These are phyloP conservation scores for Colletotrichum endophyticum DNA, from an alignment of 2,329 filamentous ascomycete species.

Conservation along the genomic window DNA sequence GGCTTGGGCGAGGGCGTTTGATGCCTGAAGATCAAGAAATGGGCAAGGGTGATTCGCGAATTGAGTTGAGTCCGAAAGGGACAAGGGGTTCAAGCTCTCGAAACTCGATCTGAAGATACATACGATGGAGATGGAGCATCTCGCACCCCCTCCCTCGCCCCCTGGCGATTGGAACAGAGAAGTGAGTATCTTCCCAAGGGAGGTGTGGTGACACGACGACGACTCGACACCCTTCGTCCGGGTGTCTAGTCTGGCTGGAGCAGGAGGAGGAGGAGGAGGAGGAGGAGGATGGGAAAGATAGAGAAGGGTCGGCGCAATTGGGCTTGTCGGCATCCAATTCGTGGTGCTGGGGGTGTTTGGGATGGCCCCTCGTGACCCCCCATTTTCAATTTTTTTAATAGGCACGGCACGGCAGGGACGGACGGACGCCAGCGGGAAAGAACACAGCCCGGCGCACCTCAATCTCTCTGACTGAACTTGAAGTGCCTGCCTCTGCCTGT, in stretches of 20 bases:
- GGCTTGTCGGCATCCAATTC: neutral
- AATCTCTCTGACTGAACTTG: neutral
- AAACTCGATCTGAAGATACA: neutral
- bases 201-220: neutral
- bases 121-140: neutral
- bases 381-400: conserved; percentile 2
- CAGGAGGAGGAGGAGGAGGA: neutral
- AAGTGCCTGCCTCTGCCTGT: no score
- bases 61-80: neutral
- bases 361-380: conserved; percentile 15
- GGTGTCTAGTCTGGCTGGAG: neutral
- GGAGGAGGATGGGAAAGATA: neutral
- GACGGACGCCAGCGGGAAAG: neutral
- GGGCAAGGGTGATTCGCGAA: neutral
- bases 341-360: conserved; percentile 10
- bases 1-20: neutral
- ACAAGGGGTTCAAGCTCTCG: neutral
- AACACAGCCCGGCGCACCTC: neutral
- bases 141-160: neutral
- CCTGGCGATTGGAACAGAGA: neutral
- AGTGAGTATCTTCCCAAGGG: neutral
- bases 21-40: neutral
- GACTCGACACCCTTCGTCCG: neutral
- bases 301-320: neutral
- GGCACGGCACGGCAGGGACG: neutral